These are phyloP conservation scores for Chlamydomonas sp. DNA, from an alignment of 139 green algal species.

Conservation along the genomic window DNA sequence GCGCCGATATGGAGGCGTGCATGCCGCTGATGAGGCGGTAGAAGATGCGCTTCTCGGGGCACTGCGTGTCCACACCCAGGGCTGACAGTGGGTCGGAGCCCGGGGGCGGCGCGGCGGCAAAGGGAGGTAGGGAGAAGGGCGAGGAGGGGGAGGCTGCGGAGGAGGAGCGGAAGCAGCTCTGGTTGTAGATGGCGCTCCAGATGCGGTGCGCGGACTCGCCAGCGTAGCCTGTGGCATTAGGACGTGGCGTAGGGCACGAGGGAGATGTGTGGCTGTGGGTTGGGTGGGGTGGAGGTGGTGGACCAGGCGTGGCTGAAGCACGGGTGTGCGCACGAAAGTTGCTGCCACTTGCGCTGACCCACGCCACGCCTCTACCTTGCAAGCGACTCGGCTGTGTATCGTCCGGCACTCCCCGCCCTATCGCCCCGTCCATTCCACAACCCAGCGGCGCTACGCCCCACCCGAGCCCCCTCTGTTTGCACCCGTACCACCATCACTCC, in stretches of 20 bases:
- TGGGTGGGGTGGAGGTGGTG: not conserved
- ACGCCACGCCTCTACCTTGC: too few relatives aligned
- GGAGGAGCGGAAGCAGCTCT: slow-evolving; percentile 82
- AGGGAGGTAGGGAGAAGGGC: not conserved
- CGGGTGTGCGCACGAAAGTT: too few relatives aligned
- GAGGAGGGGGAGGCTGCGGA: not conserved
- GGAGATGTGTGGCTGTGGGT: too few relatives aligned
- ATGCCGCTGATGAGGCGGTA: slow-evolving; percentile 88
- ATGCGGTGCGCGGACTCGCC: slow-evolving; percentile 91
- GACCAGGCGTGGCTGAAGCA: too few relatives aligned
- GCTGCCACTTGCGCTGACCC: too few relatives aligned
- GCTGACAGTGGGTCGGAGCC: too few relatives aligned
- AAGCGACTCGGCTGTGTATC: too few relatives aligned
- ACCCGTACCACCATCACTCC: too few relatives aligned
- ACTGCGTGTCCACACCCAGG: slow-evolving; percentile 23
- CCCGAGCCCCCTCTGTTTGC: too few relatives aligned
- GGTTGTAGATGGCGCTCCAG: slow-evolving; percentile 93
- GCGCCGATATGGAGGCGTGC: slow-evolving; percentile 93
- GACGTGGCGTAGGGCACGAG: not conserved
- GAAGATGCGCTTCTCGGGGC: slow-evolving; percentile 84
- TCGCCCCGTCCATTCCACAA: too few relatives aligned
- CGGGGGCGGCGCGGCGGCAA: not conserved
- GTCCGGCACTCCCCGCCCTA: too few relatives aligned
- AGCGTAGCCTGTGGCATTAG: slow-evolving; percentile 34
- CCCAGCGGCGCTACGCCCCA: too few relatives aligned